phyloP scores from a whole-genome alignment of 1,284 basidiomycete species.

The Stereum hirsutum region DNA sequence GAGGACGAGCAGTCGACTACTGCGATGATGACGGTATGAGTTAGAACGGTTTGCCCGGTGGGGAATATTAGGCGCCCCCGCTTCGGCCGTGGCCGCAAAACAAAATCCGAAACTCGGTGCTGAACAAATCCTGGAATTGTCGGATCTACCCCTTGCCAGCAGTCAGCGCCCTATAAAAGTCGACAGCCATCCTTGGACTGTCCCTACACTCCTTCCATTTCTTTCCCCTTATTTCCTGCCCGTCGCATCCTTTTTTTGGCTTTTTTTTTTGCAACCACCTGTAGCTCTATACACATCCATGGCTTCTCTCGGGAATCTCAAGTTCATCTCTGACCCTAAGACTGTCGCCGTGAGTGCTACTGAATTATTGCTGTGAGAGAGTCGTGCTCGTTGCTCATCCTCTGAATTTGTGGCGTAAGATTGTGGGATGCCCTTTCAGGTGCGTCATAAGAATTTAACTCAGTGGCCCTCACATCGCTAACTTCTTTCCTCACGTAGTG shows the following conservation, averaged over 20 bases:
- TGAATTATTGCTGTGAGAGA: conserved; percentile 3
- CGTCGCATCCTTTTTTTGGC: no score
- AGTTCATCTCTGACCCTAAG: conserved; percentile 60
- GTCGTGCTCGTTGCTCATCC: conserved; percentile 1
- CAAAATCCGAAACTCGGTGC: no score
- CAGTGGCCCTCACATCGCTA: neutral
- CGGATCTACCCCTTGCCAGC: no score
- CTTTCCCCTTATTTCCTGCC: no score
- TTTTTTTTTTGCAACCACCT: no score
- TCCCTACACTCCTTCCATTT: no score
- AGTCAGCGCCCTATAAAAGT: no score
- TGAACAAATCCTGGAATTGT: no score
- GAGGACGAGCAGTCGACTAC: conserved; percentile 77
- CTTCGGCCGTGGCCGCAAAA: no score
- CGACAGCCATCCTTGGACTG: no score
- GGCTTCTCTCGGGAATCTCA: conserved; percentile 13
- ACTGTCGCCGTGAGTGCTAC: conserved; percentile 48
- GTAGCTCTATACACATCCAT: neutral
- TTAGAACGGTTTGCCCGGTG: conserved; percentile 60
- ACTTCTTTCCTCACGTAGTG: conserved; percentile 23
- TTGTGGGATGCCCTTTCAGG: conserved; percentile 73
- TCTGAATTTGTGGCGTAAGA: conserved; percentile 26
- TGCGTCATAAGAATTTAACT: conserved; percentile 19
- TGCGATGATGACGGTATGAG: no score
- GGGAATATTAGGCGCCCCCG: no score